Evolutionary conservation across 768 basidiomycete genomes (phyloP), one percentile per base, ranked within the genome.

Genomic region (Lactarius trivialis): DNA sequence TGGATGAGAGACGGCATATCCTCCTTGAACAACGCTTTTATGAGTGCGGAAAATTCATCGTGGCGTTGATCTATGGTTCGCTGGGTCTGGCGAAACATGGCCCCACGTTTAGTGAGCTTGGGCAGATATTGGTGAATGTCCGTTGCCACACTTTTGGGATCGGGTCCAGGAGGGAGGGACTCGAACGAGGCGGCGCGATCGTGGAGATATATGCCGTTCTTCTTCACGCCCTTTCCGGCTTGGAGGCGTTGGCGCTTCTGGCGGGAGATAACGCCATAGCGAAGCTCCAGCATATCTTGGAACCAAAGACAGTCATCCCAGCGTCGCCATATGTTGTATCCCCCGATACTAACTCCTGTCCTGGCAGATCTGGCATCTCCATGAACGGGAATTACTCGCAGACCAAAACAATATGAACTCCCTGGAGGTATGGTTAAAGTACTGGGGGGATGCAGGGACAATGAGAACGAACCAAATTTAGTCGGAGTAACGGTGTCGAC

Each of bases 231-330:
- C 68, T 89, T 91, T 0, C 90, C 90, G 17, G 83, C 81, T 6
- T 76, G 73, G 12, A 92, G 81, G 34, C 88, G 84, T 30, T 76
- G 77, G 15, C 84, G 85, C 74, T 90, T 91, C 68, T 82, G 80
- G 33, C 83, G 78, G 15, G 90, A 85, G 66, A 83, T 77, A 28
- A 78, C 76, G 21, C 74, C 68, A 67, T 91, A 93, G 69, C 88
- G 85, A 17, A 70, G 64, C 72, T 91, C 89, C 11, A 93, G 75
- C 2, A 74, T 73, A 48, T 86, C 83, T 70, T 93, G 91, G 68
- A 91, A 85, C 76, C 78, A 82, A 11, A 93, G 75, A 61, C 88
- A 91, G 68, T 93, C 91, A 60, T 91, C 91, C 91, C 91, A 93
- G 51, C 80, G 77, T 30, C 91, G 78, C 83, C 88, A 90, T 39